Conservation (phyloP, 73 alveolate species). For the Effrenium voratum region DNA sequence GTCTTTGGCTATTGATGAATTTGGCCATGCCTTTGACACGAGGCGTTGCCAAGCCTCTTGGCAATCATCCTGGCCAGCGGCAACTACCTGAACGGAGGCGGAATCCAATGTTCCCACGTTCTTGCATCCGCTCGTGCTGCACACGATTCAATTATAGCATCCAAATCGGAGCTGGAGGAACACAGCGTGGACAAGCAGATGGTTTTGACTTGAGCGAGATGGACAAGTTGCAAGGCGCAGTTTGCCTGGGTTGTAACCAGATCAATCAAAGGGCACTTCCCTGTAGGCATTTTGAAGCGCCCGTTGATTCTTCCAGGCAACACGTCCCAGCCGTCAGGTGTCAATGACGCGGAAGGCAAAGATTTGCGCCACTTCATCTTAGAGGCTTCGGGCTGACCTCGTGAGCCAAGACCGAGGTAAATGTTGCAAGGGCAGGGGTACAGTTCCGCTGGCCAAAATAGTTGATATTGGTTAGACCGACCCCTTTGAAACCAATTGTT, state of each 20-base stretch:
- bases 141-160: not conserved
- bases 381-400: constrained; percentile 34
- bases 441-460: no score
- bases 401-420: no score
- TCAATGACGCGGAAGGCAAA: constrained; percentile 63
- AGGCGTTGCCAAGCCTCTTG: constrained; percentile 61
- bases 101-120: not conserved
- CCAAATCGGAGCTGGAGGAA: not conserved
- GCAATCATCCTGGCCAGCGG: constrained; percentile 63
- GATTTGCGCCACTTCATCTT: constrained; percentile 77
- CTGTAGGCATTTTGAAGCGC: not conserved
- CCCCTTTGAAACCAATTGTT: not conserved
- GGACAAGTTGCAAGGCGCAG: constrained; percentile 48
- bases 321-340: not conserved
- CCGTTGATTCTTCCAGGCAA: not conserved
- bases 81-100: constrained; percentile 85
- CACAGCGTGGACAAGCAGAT: constrained; percentile 64
- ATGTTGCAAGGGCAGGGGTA: no score
- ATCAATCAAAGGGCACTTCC: not conserved
- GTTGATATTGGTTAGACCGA: no score
- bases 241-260: not conserved
- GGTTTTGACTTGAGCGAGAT: constrained; percentile 78
- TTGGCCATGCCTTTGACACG: not conserved
- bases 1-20: not conserved
- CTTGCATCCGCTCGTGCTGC: not conserved